Evolutionary conservation across 148 eudicot species (phyloP), one percentile per base, ranked within the genome.

Genomic region (Heliosperma pusillum): DNA sequence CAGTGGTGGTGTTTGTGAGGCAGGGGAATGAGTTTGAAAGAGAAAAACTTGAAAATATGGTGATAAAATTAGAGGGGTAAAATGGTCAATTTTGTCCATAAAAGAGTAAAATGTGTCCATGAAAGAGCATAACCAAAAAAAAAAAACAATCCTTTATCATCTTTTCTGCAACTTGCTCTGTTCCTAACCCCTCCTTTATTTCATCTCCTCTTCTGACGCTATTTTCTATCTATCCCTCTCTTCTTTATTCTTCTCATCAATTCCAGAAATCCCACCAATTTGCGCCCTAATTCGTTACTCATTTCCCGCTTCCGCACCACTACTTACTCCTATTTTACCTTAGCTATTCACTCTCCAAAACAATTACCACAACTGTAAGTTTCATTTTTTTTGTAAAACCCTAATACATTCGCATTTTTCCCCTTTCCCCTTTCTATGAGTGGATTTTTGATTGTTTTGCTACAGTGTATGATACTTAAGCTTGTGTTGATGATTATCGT

Each of bases 371-470:
- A 10, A 45, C 74, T 69, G 69, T 70, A 45, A 70, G 74, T 70
- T 22, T 25, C 40, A 59, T n/a, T n/a, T 16, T 50, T 29, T 65
- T 60, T 6, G 16, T 4, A 15, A 74, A 77, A 77, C 79, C 79
- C 79, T 77, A 77, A 47, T 77, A n/a, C n/a, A 69, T 58, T 45
- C 42, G 12, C 55, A 15, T 50, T 29, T 6, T 7, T 69, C 45
- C 47, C 17, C 3, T n/a, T 45, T n/a, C n/a, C n/a, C n/a, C n/a
- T 68, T 66, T 66, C 12, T 7, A 13, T n/a, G n/a, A n/a, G n/a
- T n/a, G n/a, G 24, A n/a, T 66, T 15, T 47, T 63, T 21, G 70
- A 47, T 42, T 73, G 57, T 50, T 61, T 42, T 8, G 24, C 16
- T 5, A 24, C n/a, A 3, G 11, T 45, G 27, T 15, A 10, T 24